phyloP scores from a whole-genome alignment of 192 early-diverging fungal genomes.

The Dissophora globulifera region DNA sequence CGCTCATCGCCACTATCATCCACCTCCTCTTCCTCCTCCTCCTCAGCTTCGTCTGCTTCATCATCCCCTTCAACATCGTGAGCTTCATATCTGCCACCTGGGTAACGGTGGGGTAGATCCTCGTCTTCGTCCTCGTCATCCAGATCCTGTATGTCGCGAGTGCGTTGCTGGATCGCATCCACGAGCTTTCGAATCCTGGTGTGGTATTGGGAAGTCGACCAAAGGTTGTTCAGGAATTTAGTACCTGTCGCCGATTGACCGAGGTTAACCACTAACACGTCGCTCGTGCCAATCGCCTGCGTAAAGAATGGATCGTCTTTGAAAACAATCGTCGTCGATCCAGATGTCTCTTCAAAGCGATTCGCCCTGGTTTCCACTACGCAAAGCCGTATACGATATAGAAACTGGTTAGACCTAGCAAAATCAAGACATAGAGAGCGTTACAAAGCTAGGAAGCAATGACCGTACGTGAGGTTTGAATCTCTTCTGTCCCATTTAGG shows the following conservation, averaged over 20 bases:
- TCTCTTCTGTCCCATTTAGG: conserved; percentile 7
- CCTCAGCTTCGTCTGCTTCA: no score
- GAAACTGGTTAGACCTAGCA: no score
- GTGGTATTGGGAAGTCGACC: conserved; percentile 36
- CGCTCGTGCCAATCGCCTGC: not conserved
- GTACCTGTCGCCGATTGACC: conserved; percentile 43
- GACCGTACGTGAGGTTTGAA: conserved; percentile 22
- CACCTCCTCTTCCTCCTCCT: no score
- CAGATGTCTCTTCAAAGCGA: conserved; percentile 7
- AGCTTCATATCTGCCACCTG: not conserved
- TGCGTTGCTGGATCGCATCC: conserved; percentile 18
- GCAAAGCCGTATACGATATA: no score
- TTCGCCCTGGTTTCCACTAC: not conserved
- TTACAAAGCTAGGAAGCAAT: no score
- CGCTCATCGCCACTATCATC: not conserved
- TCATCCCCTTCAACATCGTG: no score
- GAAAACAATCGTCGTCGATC: conserved; percentile 19
- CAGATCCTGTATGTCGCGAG: conserved; percentile 23
- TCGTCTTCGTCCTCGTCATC: conserved; percentile 27
- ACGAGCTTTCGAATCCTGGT: conserved; percentile 22
- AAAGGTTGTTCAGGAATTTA: conserved; percentile 22
- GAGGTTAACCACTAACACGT: conserved; percentile 35
- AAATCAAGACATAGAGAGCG: no score
- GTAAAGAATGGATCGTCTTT: conserved; percentile 24
- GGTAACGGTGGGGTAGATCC: not conserved